phyloP scores from a whole-genome alignment of 2,329 filamentous ascomycete species.

The Ophiostoma sp. region DNA sequence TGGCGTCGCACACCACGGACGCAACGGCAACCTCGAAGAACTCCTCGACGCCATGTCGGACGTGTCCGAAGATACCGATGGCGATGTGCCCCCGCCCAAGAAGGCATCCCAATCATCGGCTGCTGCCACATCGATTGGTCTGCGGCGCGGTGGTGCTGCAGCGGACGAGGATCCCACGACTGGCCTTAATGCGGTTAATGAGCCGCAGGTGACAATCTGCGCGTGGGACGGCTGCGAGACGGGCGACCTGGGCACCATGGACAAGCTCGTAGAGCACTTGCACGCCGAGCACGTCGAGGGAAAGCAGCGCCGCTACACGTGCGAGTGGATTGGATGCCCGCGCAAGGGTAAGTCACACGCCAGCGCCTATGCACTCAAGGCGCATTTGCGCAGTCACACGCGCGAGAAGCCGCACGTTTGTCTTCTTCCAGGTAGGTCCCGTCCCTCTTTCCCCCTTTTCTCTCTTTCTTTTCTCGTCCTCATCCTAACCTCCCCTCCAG shows the following conservation, averaged over 20 bases:
- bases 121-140: neutral
- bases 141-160: slow-evolving; percentile 2
- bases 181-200: slow-evolving; percentile 47
- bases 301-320: slow-evolving; percentile 95
- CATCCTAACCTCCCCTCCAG: slow-evolving; percentile 50
- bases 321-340: slow-evolving; percentile 89
- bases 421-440: slow-evolving; percentile 83
- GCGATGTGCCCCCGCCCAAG: slow-evolving; percentile 62
- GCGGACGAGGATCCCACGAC: neutral
- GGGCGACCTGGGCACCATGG: slow-evolving; percentile 76
- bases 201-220: slow-evolving; percentile 76
- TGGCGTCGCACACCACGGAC: neutral
- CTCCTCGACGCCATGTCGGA: slow-evolving; percentile 61
- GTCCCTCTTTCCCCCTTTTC: neutral
- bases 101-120: neutral
- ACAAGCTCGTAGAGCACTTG: slow-evolving; percentile 76
- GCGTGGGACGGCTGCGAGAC: slow-evolving; percentile 74
- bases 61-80: slow-evolving; percentile 87
- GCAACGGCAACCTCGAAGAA: slow-evolving; percentile 43
- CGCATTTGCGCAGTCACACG: slow-evolving; percentile 97
- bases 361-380: slow-evolving; percentile 91
- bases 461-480: neutral
- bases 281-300: slow-evolving; percentile 93
- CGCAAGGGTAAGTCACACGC: slow-evolving; percentile 90
- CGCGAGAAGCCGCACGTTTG: slow-evolving; percentile 99